phyloP scores from a whole-genome alignment of 2,329 filamentous ascomycete genomes.

The Podosphaera aphanis region DNA sequence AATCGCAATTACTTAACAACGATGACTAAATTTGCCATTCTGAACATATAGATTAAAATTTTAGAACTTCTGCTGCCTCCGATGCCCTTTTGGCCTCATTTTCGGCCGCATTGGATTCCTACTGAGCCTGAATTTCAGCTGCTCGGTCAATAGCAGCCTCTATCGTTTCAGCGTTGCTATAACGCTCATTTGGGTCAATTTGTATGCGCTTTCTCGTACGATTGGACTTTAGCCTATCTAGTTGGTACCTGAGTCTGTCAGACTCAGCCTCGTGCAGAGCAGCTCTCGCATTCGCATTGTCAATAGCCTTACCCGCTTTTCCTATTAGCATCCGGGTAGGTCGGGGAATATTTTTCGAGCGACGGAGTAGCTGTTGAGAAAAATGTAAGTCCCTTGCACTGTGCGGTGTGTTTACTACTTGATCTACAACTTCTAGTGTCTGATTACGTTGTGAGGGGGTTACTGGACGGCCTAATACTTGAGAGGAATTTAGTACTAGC shows the following conservation, averaged over 20 bases:
- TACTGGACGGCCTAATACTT: background rate
- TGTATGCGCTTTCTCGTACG: background rate
- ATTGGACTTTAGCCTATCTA: background rate
- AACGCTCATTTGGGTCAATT: background rate
- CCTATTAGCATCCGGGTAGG: background rate
- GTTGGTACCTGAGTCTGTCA: background rate
- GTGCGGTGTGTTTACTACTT: background rate
- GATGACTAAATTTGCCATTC: background rate
- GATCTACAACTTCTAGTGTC: background rate
- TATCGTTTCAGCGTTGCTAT: background rate
- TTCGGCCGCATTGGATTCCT: background rate
- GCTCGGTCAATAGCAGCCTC: background rate
- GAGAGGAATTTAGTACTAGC: background rate
- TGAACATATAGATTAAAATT: background rate
- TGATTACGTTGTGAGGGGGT: background rate
- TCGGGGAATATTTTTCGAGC: background rate
- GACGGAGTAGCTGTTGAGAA: background rate
- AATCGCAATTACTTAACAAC: background rate
- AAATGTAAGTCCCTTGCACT: background rate
- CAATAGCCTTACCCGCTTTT: background rate
- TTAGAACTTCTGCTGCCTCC: background rate
- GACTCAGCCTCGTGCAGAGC: background rate
- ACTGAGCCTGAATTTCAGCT: background rate
- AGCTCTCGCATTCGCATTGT: background rate
- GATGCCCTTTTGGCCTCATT: background rate